A percentile compares a stretch with the other conserved stretches of the same genome.
These are phyloP conservation scores for Colletotrichum tabaci DNA, from an alignment of 2,329 filamentous ascomycete species.

Conservation along the genomic window DNA sequence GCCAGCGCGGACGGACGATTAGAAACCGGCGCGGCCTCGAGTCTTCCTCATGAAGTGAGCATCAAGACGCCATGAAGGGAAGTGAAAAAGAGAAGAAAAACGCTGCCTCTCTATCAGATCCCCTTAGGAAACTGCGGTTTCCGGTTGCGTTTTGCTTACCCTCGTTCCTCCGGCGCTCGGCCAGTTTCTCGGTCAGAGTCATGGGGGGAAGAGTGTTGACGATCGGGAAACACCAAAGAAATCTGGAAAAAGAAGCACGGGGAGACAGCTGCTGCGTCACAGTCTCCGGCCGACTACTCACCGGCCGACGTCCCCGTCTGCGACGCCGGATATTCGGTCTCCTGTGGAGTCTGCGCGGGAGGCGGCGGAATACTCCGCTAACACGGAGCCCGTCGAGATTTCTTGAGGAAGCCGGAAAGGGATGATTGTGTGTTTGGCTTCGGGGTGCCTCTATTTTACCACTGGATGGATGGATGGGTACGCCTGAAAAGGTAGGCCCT, in stretches of 20 bases:
- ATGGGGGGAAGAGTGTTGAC: neutral
- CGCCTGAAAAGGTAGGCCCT: too few species aligned
- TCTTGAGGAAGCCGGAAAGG: neutral
- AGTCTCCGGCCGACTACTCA: neutral
- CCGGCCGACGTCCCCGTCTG: neutral
- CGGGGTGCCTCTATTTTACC: too few species aligned
- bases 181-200: neutral
- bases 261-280: neutral
- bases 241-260: neutral
- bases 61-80: too few species aligned
- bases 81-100: too few species aligned
- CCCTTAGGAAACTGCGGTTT: neutral
- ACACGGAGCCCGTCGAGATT: neutral
- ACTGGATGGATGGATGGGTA: too few species aligned
- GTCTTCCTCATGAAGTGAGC: too few species aligned
- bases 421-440: too few species aligned
- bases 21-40: too few species aligned
- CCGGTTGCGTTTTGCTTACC: neutral
- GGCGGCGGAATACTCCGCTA: neutral
- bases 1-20: too few species aligned
- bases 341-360: neutral
- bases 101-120: neutral
- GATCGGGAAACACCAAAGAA: slow-evolving; percentile 1
- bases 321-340: neutral
- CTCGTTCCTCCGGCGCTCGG: neutral